Evolutionary conservation across 768 basidiomycete genomes (phyloP).

Genomic region (Paxillus ammoniavirescens): DNA sequence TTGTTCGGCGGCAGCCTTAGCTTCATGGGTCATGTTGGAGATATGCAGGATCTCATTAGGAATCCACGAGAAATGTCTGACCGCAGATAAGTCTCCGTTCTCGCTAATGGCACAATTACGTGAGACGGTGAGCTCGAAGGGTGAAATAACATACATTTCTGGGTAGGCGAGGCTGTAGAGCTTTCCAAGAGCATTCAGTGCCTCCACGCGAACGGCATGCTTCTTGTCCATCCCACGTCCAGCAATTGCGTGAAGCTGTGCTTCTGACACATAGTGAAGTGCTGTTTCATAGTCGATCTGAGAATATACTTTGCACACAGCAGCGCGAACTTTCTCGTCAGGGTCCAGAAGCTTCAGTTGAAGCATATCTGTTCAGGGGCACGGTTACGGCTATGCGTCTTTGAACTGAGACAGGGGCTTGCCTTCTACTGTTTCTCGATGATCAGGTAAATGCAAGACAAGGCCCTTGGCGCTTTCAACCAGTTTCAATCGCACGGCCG

Average conservation of each 20-base stretch:
- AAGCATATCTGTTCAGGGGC: slow-evolving; percentile 48
- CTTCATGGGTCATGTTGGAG: slow-evolving; percentile 50
- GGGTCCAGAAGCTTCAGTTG: slow-evolving; percentile 73
- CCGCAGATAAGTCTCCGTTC: slow-evolving; percentile 68
- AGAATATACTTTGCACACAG: slow-evolving; percentile 78
- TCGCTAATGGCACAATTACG: slow-evolving; percentile 50
- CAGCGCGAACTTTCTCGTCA: slow-evolving; percentile 88
- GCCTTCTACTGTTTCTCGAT: slow-evolving; percentile 74
- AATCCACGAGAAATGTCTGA: slow-evolving; percentile 90
- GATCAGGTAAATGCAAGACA: slow-evolving; percentile 63
- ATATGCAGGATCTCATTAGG: slow-evolving; percentile 69
- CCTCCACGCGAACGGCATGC: slow-evolving; percentile 68
- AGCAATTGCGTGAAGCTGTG: slow-evolving; percentile 61
- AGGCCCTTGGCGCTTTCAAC: slow-evolving; percentile 68
- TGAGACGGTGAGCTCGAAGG: slow-evolving; percentile 2
- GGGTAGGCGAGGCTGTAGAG: slow-evolving; percentile 81
- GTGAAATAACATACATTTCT: slow-evolving; percentile 70
- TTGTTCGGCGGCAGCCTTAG: slow-evolving; percentile 65
- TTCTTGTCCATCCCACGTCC: slow-evolving; percentile 84
- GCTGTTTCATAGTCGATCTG: slow-evolving; percentile 90
- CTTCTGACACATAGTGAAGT: slow-evolving; percentile 71
- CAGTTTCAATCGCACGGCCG: slow-evolving; percentile 72
- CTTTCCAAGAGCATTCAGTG: slow-evolving; percentile 71
- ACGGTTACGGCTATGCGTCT: slow-evolving; percentile 3
- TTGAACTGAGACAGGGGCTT: slow-evolving; percentile 17